Percentiles rank a stretch among this genome's conserved stretches.
These are phyloP conservation scores for Oryza punctata DNA, from an alignment of 176 grass and related monocot genomes.

Conservation along the genomic window DNA sequence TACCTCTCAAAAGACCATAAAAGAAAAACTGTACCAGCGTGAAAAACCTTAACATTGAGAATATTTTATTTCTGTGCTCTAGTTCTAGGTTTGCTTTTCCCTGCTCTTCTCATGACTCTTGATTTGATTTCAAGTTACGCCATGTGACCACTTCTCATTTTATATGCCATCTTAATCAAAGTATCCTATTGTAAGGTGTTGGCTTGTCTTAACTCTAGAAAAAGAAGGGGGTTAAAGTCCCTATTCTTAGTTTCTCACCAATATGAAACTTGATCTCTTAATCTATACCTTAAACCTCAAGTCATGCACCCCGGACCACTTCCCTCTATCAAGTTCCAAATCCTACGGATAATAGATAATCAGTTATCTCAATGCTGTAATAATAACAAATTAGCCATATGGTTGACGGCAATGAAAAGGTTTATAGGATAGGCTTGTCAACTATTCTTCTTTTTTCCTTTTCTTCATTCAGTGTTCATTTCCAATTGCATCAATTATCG, in stretches of 20 bases:
- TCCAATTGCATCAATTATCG: not conserved
- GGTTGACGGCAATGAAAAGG: not conserved
- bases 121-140: not conserved
- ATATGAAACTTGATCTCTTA: not conserved
- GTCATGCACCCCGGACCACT: constrained; percentile 3
- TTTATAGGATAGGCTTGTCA: not conserved
- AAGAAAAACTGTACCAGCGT: not conserved
- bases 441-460: not conserved
- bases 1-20: not conserved
- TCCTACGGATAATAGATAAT: not conserved
- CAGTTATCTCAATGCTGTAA: not conserved
- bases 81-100: not conserved
- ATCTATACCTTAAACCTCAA: constrained; percentile 21
- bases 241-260: not conserved
- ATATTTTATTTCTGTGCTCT: not conserved
- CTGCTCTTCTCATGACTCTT: not conserved
- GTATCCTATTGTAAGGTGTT: constrained; percentile 9
- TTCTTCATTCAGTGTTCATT: not conserved
- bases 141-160: not conserved
- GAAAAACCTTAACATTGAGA: not conserved
- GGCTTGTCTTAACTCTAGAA: not conserved
- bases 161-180: constrained; percentile 24
- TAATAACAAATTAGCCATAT: not conserved
- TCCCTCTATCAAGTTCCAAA: not conserved
- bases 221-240: not conserved